Conservation (phyloP, 768 basidiomycete species). For the Leccinum boreale region DNA sequence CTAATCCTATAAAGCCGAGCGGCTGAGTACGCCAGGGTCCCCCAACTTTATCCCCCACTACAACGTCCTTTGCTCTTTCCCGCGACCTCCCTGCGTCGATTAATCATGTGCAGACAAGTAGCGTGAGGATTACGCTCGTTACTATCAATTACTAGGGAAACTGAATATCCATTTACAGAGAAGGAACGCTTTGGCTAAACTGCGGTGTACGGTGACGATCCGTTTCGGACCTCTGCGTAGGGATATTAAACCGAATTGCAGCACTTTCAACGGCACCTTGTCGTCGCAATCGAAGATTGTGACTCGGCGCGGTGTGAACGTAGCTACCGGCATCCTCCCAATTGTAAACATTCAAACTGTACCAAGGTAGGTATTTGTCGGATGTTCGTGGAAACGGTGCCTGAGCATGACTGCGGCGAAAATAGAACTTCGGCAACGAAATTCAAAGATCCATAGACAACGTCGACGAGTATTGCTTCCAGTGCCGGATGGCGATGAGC, state of each 20-base stretch:
- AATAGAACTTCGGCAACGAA: constrained; percentile 64
- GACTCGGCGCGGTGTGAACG: constrained; percentile 59
- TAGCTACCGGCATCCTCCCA: constrained; percentile 56
- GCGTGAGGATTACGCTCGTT: constrained; percentile 51
- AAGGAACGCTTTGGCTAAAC: constrained; percentile 72
- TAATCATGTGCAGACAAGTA: constrained; percentile 67
- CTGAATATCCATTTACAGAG: constrained; percentile 37
- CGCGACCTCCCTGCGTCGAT: not conserved
- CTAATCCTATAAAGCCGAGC: constrained; percentile 29
- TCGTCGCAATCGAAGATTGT: constrained; percentile 75
- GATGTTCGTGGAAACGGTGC: constrained; percentile 8
- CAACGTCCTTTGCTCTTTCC: constrained; percentile 2
- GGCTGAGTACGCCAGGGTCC: not conserved
- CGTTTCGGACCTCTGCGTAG: constrained; percentile 1
- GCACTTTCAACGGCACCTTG: constrained; percentile 78
- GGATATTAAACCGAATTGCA: constrained; percentile 27
- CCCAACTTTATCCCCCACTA: constrained; percentile 16
- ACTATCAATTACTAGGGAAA: not conserved
- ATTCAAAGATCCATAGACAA: constrained; percentile 66
- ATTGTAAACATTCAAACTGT: constrained; percentile 54
- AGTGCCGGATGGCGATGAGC: constrained; percentile 59
- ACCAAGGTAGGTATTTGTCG: constrained; percentile 45
- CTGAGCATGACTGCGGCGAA: constrained; percentile 5
- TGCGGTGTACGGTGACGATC: constrained; percentile 53
- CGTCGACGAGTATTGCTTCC: constrained; percentile 69